A percentile compares a stretch with the other conserved stretches of the same genome.
Evolutionary conservation across 495 filamentous ascomycete genomes (phyloP).

Genomic region (Glutinoglossum americanum): DNA sequence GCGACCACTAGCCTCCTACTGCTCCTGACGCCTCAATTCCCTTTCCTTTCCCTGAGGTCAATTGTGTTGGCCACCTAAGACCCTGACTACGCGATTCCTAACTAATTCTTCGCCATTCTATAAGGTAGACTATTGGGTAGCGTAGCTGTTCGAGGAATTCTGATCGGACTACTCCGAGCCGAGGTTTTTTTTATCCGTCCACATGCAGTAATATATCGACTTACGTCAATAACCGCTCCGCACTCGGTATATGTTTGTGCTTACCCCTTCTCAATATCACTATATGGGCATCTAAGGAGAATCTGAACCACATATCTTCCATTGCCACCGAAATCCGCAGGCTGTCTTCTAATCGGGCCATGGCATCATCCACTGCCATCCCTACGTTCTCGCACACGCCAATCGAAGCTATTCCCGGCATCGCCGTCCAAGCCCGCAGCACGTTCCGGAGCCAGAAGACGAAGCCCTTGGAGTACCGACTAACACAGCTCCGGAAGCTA

Average conservation of each 20-base stretch:
- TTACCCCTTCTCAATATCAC: too few species aligned
- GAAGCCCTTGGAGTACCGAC: constrained; percentile 56
- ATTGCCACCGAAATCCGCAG: not conserved
- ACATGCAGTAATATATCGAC: too few species aligned
- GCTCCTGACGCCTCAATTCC: too few species aligned
- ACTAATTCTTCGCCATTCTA: too few species aligned
- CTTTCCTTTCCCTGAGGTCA: too few species aligned
- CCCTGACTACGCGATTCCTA: too few species aligned
- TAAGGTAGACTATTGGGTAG: too few species aligned
- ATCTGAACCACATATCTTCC: not conserved
- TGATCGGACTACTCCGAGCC: not conserved
- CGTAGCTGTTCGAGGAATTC: too few species aligned
- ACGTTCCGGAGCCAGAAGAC: constrained; percentile 63
- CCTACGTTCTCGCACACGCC: constrained; percentile 34
- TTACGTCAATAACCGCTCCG: too few species aligned
- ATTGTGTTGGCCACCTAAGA: too few species aligned
- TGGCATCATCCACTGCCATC: not conserved
- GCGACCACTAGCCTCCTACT: too few species aligned
- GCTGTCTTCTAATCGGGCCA: not conserved
- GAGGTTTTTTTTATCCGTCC: not conserved
- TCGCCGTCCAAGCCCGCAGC: constrained; percentile 32
- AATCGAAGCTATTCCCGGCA: constrained; percentile 39
- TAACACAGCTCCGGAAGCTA: constrained; percentile 71
- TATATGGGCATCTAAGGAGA: not conserved
- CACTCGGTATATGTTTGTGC: too few species aligned